Base-by-base conservation (phyloP, 2,329 filamentous ascomycete genomes). In the Phialophora expanda region DNA sequence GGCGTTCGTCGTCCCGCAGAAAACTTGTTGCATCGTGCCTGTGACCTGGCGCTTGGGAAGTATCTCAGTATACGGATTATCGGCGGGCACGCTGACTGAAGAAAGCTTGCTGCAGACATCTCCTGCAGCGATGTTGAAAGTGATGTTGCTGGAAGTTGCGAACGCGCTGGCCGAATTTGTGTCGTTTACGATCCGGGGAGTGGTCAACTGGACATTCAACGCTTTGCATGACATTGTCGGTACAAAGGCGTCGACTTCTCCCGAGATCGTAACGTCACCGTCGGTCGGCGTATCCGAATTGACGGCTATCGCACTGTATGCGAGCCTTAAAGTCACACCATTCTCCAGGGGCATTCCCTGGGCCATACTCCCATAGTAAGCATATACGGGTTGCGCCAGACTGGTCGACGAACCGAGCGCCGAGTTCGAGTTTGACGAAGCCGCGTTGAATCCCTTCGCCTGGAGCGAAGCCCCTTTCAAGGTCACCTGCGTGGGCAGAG, bases 401-500 rank as follows among this genome's bases (percentile, higher is more conserved):
- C 68, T 61, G 14, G 60, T 65, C 41, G 66, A 68, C 11, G 68
- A 51, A 54, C 60, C 48, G 12, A 71, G 54, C 26, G 62, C 56
- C 9, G 56, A 41, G 17, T 24, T 58, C 7, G 65, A 62, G 53
- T 64, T 55, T 32, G 65, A 64, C 8, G 62, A 57, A 32, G 53
- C 62, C n/a, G 65, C 30, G 32, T 48, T 66, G 59, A 71, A 71
- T 1, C 57, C 58, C 41, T 51, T 57, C 4, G 65, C 61, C 14
- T 64, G 53, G n/a, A 69, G 44, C 4, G 66, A 59, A 44, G 53
- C 48, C 53, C 44, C 54, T 22, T 61, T 55, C 38, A 66, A 64
- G 22, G 41, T 57, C 28, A 72, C 61, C 30, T 62, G 61, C 32
- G 66, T 66, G 1, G 74, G 69, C 56, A 74, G 73, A 51, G 74